Conservation (phyloP, 805 yeast genomes). For the Brettanomyces custersianus region DNA sequence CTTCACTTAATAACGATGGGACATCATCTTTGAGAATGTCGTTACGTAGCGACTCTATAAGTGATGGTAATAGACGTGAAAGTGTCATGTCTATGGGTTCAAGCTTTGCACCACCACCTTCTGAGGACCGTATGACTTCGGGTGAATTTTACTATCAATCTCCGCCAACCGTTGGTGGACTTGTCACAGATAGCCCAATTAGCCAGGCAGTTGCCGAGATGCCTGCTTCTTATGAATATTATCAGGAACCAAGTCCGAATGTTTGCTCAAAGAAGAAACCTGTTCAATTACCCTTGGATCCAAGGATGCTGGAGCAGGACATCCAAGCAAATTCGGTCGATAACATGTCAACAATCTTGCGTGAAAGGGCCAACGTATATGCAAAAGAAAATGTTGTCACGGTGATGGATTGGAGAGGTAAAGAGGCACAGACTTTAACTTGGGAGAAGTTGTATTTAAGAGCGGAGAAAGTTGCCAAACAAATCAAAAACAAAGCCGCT, state of each 20-base stretch:
- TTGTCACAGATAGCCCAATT: background rate
- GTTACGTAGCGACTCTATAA: slow-evolving; percentile 1
- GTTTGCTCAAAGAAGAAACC: slow-evolving; percentile 4
- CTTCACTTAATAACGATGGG: background rate
- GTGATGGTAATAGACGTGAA: background rate
- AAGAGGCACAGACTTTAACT: slow-evolving; percentile 62
- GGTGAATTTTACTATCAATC: slow-evolving; percentile 1
- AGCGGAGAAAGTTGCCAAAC: slow-evolving; percentile 84
- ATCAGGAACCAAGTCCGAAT: background rate
- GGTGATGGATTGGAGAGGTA: slow-evolving; percentile 70
- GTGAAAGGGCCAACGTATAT: slow-evolving; percentile 61
- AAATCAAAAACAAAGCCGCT: slow-evolving; percentile 63
- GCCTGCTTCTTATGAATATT: background rate
- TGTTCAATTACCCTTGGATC: slow-evolving; percentile 55
- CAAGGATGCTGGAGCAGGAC: slow-evolving; percentile 37
- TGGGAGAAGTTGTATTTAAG: slow-evolving; percentile 85
- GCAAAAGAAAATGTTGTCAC: slow-evolving; percentile 64
- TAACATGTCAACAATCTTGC: slow-evolving; percentile 60
- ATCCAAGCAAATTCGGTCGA: slow-evolving; percentile 37
- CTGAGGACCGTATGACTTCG: background rate
- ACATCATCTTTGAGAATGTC: background rate
- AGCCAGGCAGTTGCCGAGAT: background rate
- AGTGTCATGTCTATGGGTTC: background rate
- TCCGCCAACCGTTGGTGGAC: background rate
- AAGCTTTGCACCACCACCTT: background rate